These are phyloP conservation scores for Cyberlindnera suaveolens DNA, from an alignment of 805 yeast genomes.

Conservation along the genomic window DNA sequence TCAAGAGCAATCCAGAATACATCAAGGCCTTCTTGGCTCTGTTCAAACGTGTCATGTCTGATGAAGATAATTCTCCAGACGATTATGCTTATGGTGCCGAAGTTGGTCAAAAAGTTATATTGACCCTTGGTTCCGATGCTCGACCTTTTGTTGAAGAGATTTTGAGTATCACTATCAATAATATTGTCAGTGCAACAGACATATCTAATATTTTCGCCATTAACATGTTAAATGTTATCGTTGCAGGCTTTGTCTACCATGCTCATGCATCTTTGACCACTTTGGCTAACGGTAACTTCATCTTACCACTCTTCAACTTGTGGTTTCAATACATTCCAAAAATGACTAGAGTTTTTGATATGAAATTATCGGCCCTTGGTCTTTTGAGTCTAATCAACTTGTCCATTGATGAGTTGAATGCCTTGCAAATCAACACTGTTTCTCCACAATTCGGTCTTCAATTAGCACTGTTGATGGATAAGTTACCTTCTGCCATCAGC, in stretches of 20 bases:
- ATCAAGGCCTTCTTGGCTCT: slow-evolving; percentile 45
- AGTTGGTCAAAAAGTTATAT: slow-evolving; percentile 55
- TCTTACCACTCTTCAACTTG: slow-evolving; percentile 45
- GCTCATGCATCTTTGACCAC: slow-evolving; percentile 45
- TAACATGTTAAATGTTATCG: slow-evolving; percentile 50
- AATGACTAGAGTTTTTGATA: slow-evolving; percentile 69
- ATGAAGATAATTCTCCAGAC: slow-evolving; percentile 45
- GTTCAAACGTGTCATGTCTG: slow-evolving; percentile 33
- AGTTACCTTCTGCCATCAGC: slow-evolving; percentile 67
- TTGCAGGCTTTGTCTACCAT: slow-evolving; percentile 59
- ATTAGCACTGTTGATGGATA: slow-evolving; percentile 46
- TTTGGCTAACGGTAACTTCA: slow-evolving; percentile 38
- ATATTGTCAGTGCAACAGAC: slow-evolving; percentile 26
- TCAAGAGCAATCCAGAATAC: slow-evolving; percentile 41
- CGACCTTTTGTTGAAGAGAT: slow-evolving; percentile 36
- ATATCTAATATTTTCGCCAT: slow-evolving; percentile 33
- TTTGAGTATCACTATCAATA: slow-evolving; percentile 36
- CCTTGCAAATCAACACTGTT: slow-evolving; percentile 30
- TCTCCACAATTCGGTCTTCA: slow-evolving; percentile 45
- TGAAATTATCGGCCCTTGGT: slow-evolving; percentile 70
- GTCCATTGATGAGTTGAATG: slow-evolving; percentile 23
- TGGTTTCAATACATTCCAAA: slow-evolving; percentile 58
- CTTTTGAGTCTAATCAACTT: slow-evolving; percentile 41
- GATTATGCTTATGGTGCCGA: slow-evolving; percentile 58
- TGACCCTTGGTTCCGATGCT: slow-evolving; percentile 45